Conservation (phyloP, 163 green algal species). For the Coccomyxa subellipsoidea region DNA sequence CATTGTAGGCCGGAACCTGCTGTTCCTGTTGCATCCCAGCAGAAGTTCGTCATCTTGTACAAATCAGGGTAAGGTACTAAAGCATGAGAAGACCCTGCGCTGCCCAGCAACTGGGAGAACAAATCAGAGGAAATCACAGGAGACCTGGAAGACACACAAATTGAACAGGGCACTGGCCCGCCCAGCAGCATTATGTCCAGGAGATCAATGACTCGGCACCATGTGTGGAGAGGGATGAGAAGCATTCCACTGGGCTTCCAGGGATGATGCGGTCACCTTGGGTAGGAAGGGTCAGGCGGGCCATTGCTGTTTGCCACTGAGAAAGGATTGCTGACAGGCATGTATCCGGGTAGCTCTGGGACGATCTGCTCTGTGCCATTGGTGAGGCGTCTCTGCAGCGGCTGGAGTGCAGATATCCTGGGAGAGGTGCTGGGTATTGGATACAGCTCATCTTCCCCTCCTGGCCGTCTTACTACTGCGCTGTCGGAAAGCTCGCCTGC, state of each 20-base stretch:
- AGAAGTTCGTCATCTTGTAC: neutral
- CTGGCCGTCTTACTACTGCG: neutral
- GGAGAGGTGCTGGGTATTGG: neutral
- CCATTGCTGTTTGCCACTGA: neutral
- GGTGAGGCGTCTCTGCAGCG: neutral
- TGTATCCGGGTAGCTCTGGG: neutral
- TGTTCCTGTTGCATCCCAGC: neutral
- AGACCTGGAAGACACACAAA: neutral
- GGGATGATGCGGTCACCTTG: neutral
- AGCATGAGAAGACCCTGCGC: too few species aligned
- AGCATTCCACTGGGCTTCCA: too few species aligned
- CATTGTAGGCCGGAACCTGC: constrained; percentile 4
- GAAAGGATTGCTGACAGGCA: neutral
- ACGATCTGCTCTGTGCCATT: neutral
- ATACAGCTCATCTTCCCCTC: neutral
- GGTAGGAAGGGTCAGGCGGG: neutral
- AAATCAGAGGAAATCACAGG: neutral
- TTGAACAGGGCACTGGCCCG: too few species aligned
- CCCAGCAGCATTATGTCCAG: too few species aligned
- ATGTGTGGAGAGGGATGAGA: too few species aligned
- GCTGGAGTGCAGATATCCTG: neutral
- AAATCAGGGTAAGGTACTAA: neutral
- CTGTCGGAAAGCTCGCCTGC: neutral
- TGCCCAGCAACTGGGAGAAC: too few species aligned
- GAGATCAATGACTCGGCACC: too few species aligned